Percentiles rank a stretch among this genome's conserved stretches.
Evolutionary conservation across 2,329 filamentous ascomycete genomes (phyloP).

Genomic region (Bipolaris oryzae): DNA sequence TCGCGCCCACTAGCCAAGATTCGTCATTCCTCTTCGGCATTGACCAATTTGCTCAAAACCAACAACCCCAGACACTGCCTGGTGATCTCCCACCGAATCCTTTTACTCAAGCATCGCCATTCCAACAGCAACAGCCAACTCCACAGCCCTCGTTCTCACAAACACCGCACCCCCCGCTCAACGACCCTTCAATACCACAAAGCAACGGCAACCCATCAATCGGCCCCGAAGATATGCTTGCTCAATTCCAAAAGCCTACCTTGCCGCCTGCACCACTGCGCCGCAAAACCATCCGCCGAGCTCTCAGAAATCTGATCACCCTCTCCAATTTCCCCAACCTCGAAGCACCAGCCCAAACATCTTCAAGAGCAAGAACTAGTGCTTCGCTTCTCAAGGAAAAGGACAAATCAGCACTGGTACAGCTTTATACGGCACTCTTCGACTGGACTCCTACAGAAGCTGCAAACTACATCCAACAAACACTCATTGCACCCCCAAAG

Average conservation of each 20-base stretch:
- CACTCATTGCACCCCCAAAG: conserved; percentile 52
- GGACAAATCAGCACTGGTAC: conserved; percentile 58
- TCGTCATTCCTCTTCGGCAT: conserved; percentile 48
- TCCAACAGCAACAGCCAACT: conserved; percentile 29
- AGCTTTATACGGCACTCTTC: conserved; percentile 58
- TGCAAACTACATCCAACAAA: conserved; percentile 33
- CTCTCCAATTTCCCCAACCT: conserved; percentile 54
- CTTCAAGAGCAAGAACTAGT: conserved; percentile 58
- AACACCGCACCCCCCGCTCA: conserved; percentile 35
- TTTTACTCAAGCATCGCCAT: conserved; percentile 29
- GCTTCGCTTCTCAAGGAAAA: conserved; percentile 44
- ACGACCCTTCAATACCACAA: conserved; percentile 31
- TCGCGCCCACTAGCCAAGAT: conserved; percentile 41
- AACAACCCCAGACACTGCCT: conserved; percentile 22
- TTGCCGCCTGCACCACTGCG: conserved; percentile 30
- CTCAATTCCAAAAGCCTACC: conserved; percentile 30
- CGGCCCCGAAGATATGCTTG: conserved; percentile 29
- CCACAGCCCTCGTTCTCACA: conserved; percentile 28
- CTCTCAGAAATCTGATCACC: conserved; percentile 63
- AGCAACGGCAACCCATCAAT: conserved; percentile 17
- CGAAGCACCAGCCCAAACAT: conserved; percentile 47
- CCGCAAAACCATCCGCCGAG: conserved; percentile 54
- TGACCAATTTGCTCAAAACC: conserved; percentile 42
- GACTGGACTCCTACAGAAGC: conserved; percentile 39
- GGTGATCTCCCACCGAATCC: conserved; percentile 34